Base-by-base conservation (phyloP, 805 yeast species). In the Phaffomyces opuntiae region DNA sequence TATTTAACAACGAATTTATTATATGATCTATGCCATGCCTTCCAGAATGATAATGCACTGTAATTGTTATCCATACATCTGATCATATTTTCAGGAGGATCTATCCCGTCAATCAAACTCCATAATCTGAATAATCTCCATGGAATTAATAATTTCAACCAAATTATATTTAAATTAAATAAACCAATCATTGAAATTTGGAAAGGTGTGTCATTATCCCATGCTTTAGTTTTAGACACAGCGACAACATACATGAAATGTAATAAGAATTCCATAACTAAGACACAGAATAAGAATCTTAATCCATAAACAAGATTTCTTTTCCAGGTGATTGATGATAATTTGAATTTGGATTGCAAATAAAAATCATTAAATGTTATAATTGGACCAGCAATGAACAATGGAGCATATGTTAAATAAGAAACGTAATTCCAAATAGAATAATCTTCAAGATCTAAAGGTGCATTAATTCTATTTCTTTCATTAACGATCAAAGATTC, bases 51-150 rank as follows among this genome's bases (percentile, higher is more conserved):
- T 50, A 87, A 64, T 0, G 96, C 93, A 32, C 95, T 84, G 63
- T 82, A 93, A 65, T 93, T 93, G 65, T 93, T 88, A 62, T 88
- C 86, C 80, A 93, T 87, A 61, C 98, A 90, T 48, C 99, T 73
- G 46, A 93, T 81, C 98, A 93, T 93, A 59, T 93, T 93, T 61
- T 93, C 99, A 3, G 99, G 98, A 0, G 98, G 87, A 59, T 93
- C 98, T 43, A 91, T 87, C 0, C 86, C 87, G 63, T 93, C 99
- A n/a, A 87, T 53, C 47, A 93, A 67, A 8, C 93, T 76, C 99
- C 99, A 93, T 53, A 91, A 72, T 51, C 99, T 72, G 68, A 93
- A 93, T 41, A 91, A 67, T 60, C 99, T 74, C 99, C 99, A 93
- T 7, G 99, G 99, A 44, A 93, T 83, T 46, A 93, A 73, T 36